Base-by-base conservation (phyloP, 1,139 yeast genomes). In the Saccharomyces hybrid region DNA sequence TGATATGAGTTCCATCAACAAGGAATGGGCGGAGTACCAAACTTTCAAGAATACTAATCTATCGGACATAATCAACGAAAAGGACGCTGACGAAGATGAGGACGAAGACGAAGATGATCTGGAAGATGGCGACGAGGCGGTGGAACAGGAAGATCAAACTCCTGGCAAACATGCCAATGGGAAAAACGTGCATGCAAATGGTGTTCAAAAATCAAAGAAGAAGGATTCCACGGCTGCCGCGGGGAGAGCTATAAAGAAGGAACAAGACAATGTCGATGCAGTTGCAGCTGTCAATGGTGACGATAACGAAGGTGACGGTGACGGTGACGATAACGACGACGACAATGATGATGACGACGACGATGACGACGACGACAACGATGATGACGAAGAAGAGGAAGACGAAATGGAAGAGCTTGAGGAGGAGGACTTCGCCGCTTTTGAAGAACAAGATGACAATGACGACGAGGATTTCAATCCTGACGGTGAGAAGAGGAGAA, bases 391-490 rank as follows among this genome's bases (percentile, higher is more conserved):
- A 1, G 51, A 49, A 11, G 55, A 53, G 6, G 57, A 52, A 1
- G 51, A 52, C 32, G 56, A 52, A 46, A 51, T 21, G 19, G 60
- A 57, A 24, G 59, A 60, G 16, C 58, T 54, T n/a, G 59, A 57
- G 14, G 54, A 54, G 16, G 60, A 53, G n/a, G 54, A 52, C 5
- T 57, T 54, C n/a, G 52, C 46, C 27, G 54, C 54, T 21, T 49
- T 54, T 49, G 46, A 57, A 2, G 47, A 48, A 9, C 63, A 62
- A 31, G 68, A 65, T 48, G 64, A 65, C 48, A 64, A 64, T 46
- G 62, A 64, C 50, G 68, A 66, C 53, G 61, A 62, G 42, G 70
- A 65, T 48, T 64, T 64, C 48, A 55, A 61, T 1, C 64, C 65
- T 8, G 65, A 59, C 6, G 57, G 56, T 29, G 61, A 59, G 21